Base-by-base conservation (phyloP, 2,329 filamentous ascomycete genomes). In the Ustilaginoidea virens region DNA sequence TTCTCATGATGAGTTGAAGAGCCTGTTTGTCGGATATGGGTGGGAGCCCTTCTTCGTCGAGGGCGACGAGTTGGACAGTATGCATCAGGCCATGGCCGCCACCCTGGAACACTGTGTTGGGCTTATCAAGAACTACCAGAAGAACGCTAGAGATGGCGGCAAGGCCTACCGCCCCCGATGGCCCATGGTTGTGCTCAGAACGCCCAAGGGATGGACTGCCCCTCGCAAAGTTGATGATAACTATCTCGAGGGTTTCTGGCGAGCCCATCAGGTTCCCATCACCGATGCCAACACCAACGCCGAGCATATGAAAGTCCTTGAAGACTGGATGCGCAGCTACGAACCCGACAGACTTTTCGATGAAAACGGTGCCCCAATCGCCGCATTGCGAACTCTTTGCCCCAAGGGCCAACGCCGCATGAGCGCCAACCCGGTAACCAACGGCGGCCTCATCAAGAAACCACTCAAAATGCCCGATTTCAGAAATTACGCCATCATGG, bases 1-100 rank as follows among this genome's bases (percentile, higher is more conserved):
- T 44, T 69, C 69, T 24, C 77, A 83, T 47, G 69, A 78, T 36
- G 80, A 86, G 52, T 61, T 86, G 5, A 65, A 72, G 40, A 57
- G 63, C 15, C 60, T 86, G 12, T 79, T 86, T 51, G 38, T 68
- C 23, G 80, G 80, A 17, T 85, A 83, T 43, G 80, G 80, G 39
- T 86, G 76, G 73, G 69, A 73, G 27, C 79, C 80, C 7, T 83
- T 82, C 52, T 82, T 85, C 41, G 80, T 86, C 27, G 78, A 85
- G 45, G 80, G 80, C 27, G 71, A 72, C 37, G 78, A 86, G 30
- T 45, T 78, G 17, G 66, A 78, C 19, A 68, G 65, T 25, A 85
- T 86, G 79, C 77, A 85, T 45, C 79, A 85, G 49, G 79, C 78
- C 32, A 85, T 85, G 79, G 78, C 80, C 9, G 68, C 69, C 24